phyloP scores from a whole-genome alignment of 495 filamentous ascomycete species.

The Penicillium tannophilum region DNA sequence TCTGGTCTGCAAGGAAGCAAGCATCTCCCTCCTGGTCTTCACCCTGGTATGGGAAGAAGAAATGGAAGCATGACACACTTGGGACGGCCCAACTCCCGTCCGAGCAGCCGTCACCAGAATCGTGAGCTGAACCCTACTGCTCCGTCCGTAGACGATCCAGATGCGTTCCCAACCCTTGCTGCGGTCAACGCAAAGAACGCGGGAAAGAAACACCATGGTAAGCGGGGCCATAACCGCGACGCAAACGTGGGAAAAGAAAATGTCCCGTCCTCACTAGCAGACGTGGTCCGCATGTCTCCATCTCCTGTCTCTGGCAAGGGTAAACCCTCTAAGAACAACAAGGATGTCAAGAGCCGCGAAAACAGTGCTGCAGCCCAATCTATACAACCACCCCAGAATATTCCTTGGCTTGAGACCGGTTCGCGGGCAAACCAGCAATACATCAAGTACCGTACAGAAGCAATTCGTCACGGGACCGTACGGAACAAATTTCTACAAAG shows the following conservation, averaged over 20 bases:
- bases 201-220: slow-evolving; percentile 87
- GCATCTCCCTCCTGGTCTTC: slow-evolving; percentile 28
- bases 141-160: slow-evolving; percentile 86
- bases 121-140: slow-evolving; percentile 66
- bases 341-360: slow-evolving; percentile 63
- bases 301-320: slow-evolving; percentile 63
- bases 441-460: slow-evolving; percentile 88
- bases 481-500: slow-evolving; percentile 97
- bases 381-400: slow-evolving; percentile 85
- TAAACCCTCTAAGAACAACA: slow-evolving; percentile 48
- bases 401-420: slow-evolving; percentile 98
- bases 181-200: slow-evolving; percentile 71
- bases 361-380: slow-evolving; percentile 78
- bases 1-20: slow-evolving; percentile 32
- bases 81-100: slow-evolving; percentile 74
- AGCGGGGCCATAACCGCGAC: slow-evolving; percentile 70
- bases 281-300: slow-evolving; percentile 91
- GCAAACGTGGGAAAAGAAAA: slow-evolving; percentile 59
- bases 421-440: slow-evolving; percentile 87
- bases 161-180: slow-evolving; percentile 93
- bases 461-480: slow-evolving; percentile 93
- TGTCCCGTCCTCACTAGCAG: slow-evolving; percentile 80
- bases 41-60: slow-evolving; percentile 46
- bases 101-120: slow-evolving; percentile 80
- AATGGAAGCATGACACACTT: slow-evolving; percentile 50